Evolutionary conservation across 345 rosid species (phyloP).

Genomic region (Gossypium turneri): DNA sequence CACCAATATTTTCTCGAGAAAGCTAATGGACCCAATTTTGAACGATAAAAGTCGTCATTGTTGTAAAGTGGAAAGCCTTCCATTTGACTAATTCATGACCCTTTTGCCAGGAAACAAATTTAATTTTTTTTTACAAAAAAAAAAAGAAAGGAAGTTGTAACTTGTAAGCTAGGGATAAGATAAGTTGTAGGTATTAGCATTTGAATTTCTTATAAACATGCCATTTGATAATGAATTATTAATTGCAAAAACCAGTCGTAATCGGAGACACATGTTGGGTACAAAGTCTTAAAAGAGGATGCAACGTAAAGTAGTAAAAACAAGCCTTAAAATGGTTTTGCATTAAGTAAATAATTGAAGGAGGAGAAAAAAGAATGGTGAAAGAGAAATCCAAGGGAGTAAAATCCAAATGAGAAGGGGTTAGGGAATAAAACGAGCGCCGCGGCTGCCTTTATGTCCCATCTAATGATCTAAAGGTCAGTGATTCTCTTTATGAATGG

Average conservation of each 20-base stretch:
- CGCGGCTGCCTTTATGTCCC: conserved; percentile 42
- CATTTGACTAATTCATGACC: conserved; percentile 16
- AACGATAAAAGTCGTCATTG: conserved; percentile 15
- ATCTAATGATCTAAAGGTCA: conserved; percentile 26
- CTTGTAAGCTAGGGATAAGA: background rate
- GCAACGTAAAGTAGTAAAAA: background rate
- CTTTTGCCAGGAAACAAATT: background rate
- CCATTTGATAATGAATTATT: background rate
- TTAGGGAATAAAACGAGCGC: conserved; percentile 26
- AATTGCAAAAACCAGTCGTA: background rate
- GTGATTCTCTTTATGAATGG: conserved; percentile 21
- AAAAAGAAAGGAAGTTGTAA: background rate
- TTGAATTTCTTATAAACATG: background rate
- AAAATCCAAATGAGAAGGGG: conserved; percentile 20
- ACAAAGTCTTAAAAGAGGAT: background rate
- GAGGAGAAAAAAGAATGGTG: background rate
- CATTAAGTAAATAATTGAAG: background rate
- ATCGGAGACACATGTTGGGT: background rate
- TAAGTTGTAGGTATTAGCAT: background rate
- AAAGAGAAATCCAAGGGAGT: background rate
- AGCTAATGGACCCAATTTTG: conserved; percentile 16
- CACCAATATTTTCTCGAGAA: conserved; percentile 20
- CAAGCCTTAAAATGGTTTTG: too few relatives aligned
- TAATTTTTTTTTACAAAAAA: background rate
- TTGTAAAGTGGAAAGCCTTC: conserved; percentile 11